A percentile compares a stretch with the other conserved stretches of the same genome.
Conservation (phyloP, 2,329 filamentous ascomycete species). For the Pyrenophora seminiperda region DNA sequence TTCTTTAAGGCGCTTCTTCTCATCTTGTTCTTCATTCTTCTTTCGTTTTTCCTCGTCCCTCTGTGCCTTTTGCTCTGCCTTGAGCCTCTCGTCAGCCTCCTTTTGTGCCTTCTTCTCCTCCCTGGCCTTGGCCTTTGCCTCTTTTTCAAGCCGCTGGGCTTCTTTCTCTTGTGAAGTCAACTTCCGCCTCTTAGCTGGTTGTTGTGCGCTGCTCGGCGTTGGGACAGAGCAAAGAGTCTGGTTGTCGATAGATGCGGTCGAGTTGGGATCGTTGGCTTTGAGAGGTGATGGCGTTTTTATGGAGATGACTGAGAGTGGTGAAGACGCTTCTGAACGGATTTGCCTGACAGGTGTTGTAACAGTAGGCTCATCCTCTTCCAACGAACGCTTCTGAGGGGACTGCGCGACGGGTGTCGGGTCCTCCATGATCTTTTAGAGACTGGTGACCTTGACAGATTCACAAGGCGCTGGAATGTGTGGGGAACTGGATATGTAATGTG, state of each 20-base stretch:
- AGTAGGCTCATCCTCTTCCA: slow-evolving; percentile 36
- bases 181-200: slow-evolving; percentile 51
- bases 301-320: slow-evolving; percentile 41
- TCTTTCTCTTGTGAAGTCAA: slow-evolving; percentile 53
- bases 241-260: slow-evolving; percentile 21
- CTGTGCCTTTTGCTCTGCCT: slow-evolving; percentile 46
- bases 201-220: slow-evolving; percentile 12
- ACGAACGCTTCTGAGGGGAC: slow-evolving; percentile 40
- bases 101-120: slow-evolving; percentile 45
- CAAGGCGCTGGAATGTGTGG: background rate
- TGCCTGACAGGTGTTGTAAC: slow-evolving; percentile 37
- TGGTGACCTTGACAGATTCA: background rate
- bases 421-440: slow-evolving; percentile 31
- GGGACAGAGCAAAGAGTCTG: slow-evolving; percentile 4
- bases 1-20: slow-evolving; percentile 51
- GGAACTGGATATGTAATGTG: background rate
- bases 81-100: slow-evolving; percentile 43
- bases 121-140: slow-evolving; percentile 45
- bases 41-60: slow-evolving; percentile 46
- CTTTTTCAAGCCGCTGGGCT: slow-evolving; percentile 45
- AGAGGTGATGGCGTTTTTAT: slow-evolving; percentile 41
- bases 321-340: slow-evolving; percentile 35
- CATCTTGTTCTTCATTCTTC: slow-evolving; percentile 45
- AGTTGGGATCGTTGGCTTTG: slow-evolving; percentile 17
- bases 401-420: slow-evolving; percentile 27